Evolutionary conservation across 2,329 filamentous ascomycete species (phyloP).

Genomic region (Cladophialophora immunda): DNA sequence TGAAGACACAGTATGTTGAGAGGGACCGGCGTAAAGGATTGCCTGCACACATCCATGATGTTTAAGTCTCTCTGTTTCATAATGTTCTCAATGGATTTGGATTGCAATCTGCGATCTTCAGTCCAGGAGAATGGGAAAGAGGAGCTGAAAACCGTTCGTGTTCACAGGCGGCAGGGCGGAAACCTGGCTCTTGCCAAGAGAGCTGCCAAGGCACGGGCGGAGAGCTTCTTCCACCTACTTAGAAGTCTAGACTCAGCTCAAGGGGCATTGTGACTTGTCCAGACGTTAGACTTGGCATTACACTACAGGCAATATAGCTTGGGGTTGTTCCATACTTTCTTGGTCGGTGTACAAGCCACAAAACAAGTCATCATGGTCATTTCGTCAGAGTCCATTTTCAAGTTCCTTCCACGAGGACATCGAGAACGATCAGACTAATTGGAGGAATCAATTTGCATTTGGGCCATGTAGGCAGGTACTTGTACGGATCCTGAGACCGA

Average conservation of each 20-base stretch:
- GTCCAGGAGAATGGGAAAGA: not conserved
- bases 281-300: not conserved
- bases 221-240: not conserved
- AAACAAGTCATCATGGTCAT: not conserved
- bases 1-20: not conserved
- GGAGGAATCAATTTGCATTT: not conserved
- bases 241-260: not conserved
- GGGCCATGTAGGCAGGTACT: not conserved
- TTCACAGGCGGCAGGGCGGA: not conserved
- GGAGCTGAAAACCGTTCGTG: conserved; percentile 4
- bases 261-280: not conserved
- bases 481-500: not conserved
- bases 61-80: not conserved
- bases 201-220: not conserved
- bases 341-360: not conserved
- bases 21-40: not conserved
- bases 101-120: not conserved
- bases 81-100: not conserved
- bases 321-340: not conserved
- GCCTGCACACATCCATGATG: not conserved
- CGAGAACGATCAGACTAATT: too few species aligned
- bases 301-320: not conserved
- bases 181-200: not conserved
- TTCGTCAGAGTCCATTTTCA: not conserved
- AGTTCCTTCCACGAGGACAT: too few species aligned